A percentile compares a stretch with the other conserved stretches of the same genome.
Evolutionary conservation across 2,329 filamentous ascomycete genomes (phyloP).

Genomic region (Fusarium metavorans): DNA sequence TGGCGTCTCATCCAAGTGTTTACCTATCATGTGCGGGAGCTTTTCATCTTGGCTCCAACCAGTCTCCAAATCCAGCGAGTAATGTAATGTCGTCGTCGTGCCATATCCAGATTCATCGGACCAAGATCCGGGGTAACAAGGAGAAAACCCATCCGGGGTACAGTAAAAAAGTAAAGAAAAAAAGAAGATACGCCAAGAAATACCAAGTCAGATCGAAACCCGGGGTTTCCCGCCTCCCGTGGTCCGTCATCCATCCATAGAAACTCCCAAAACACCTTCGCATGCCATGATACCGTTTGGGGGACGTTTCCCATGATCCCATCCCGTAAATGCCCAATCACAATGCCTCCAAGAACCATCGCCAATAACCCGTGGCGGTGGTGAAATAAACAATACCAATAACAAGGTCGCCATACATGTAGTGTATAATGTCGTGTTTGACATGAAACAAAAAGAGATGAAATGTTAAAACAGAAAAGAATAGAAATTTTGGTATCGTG

Average conservation of each 20-base stretch:
- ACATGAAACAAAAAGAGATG: slow-evolving; percentile 11
- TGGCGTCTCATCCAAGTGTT: slow-evolving; percentile 34
- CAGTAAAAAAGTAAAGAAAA: background rate
- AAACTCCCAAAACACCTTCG: slow-evolving; percentile 38
- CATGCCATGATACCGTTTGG: slow-evolving; percentile 29
- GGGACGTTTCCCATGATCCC: slow-evolving; percentile 17
- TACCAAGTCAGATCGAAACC: slow-evolving; percentile 28
- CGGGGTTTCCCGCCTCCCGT: slow-evolving; percentile 14
- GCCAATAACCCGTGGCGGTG: background rate
- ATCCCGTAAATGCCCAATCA: slow-evolving; percentile 23
- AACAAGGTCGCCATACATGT: slow-evolving; percentile 20
- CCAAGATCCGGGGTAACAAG: slow-evolving; percentile 10
- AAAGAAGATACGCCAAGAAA: slow-evolving; percentile 27
- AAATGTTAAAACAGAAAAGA: slow-evolving; percentile 34
- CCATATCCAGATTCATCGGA: slow-evolving; percentile 27
- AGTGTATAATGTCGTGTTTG: slow-evolving; percentile 9
- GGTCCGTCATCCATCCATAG: background rate
- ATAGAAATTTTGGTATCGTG: slow-evolving; percentile 22
- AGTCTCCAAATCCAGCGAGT: slow-evolving; percentile 19
- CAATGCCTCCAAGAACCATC: slow-evolving; percentile 12
- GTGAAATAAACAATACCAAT: slow-evolving; percentile 16
- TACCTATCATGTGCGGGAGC: slow-evolving; percentile 21
- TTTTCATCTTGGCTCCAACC: slow-evolving; percentile 12
- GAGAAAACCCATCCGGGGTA: slow-evolving; percentile 5
- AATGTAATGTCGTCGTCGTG: slow-evolving; percentile 28